phyloP scores from a whole-genome alignment of 768 basidiomycete species.

The Pulveroboletus sp. region DNA sequence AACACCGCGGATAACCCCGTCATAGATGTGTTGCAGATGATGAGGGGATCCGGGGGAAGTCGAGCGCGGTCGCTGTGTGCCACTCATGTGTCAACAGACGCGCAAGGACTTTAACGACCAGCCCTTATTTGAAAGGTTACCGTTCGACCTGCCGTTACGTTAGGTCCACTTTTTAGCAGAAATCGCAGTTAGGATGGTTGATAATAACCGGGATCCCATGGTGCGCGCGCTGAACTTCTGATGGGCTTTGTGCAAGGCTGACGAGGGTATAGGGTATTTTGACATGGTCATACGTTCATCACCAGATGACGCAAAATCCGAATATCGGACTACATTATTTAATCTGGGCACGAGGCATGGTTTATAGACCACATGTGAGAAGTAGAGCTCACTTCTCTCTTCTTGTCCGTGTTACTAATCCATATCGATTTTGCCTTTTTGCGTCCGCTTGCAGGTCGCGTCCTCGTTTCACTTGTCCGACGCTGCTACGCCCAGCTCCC shows the following conservation, averaged over 20 bases:
- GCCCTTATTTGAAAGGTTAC: constrained; percentile 94
- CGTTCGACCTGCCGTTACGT: constrained; percentile 86
- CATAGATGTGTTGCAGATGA: constrained; percentile 98
- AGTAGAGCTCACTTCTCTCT: too few species aligned
- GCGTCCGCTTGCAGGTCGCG: too few species aligned
- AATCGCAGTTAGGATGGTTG: constrained; percentile 97
- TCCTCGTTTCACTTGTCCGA: too few species aligned
- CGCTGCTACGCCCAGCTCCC: too few species aligned
- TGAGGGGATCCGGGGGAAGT: constrained; percentile 91
- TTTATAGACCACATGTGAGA: too few species aligned
- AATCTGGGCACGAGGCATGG: too few species aligned
- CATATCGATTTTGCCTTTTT: too few species aligned
- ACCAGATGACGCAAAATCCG: constrained; percentile 96
- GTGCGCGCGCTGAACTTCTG: constrained; percentile 38
- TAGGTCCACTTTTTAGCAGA: constrained; percentile 99
- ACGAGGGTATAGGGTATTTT: constrained; percentile 70
- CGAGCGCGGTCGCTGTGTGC: constrained; percentile 86
- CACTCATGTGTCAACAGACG: constrained; percentile 97
- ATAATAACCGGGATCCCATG: constrained; percentile 98
- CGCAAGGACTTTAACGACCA: constrained; percentile 99
- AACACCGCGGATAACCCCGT: constrained; percentile 97
- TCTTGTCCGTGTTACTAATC: too few species aligned
- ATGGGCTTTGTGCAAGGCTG: neutral
- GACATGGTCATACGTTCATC: constrained; percentile 98
- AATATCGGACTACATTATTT: too few species aligned